Conservation (phyloP, 2,329 filamentous ascomycete genomes). For the Ophiostoma ulmi region DNA sequence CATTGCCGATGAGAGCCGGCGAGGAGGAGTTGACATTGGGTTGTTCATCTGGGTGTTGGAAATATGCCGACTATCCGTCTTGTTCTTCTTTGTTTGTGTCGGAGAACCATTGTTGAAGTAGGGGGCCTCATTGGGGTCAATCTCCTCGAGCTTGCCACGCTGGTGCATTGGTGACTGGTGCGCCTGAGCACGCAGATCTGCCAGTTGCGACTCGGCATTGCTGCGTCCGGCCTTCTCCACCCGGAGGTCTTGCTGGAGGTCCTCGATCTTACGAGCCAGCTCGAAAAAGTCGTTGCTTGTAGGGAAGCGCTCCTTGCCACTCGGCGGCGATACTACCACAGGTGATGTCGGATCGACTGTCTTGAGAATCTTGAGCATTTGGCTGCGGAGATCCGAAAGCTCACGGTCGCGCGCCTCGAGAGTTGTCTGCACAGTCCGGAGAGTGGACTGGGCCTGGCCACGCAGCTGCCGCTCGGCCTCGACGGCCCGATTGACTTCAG, state of each 20-base stretch:
- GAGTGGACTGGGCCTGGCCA: conserved; percentile 77
- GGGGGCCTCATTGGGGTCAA: conserved; percentile 75
- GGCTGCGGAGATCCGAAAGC: conserved; percentile 70
- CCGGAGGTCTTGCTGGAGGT: conserved; percentile 80
- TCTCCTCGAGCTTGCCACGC: conserved; percentile 77
- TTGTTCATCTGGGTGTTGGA: conserved; percentile 51
- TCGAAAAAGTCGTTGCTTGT: conserved; percentile 51
- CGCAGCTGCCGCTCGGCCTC: conserved; percentile 86
- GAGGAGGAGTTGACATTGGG: conserved; percentile 57
- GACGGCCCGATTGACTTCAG: conserved; percentile 81
- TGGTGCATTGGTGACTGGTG: conserved; percentile 40
- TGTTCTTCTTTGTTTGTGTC: conserved; percentile 66
- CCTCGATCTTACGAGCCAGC: conserved; percentile 78
- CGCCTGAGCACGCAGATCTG: conserved; percentile 63
- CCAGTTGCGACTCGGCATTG: conserved; percentile 77
- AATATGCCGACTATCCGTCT: conserved; percentile 53
- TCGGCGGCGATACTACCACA: conserved; percentile 53
- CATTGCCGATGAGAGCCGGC: conserved; percentile 57
- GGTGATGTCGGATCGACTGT: conserved; percentile 74
- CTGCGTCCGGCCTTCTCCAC: conserved; percentile 74
- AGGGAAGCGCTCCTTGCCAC: conserved; percentile 30
- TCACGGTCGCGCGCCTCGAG: conserved; percentile 78
- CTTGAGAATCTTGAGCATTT: conserved; percentile 76
- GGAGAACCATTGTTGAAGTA: conserved; percentile 45
- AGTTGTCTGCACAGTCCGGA: conserved; percentile 71